Evolutionary conservation across 1,284 basidiomycete species (phyloP), one percentile per base, ranked within the genome.

Genomic region (Fomitopsis palustris): DNA sequence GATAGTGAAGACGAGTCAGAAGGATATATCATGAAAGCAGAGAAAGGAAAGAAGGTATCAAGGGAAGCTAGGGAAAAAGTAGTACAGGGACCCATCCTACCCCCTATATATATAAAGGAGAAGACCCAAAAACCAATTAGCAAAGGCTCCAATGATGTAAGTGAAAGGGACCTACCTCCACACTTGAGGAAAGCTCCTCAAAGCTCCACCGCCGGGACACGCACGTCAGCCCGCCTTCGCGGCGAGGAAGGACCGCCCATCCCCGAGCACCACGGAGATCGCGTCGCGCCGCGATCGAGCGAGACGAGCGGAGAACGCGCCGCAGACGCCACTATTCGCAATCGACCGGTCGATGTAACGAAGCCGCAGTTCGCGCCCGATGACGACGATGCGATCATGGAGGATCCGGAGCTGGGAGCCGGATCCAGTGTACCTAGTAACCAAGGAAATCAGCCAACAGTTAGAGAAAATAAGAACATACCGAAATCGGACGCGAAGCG

Each of bases 341-440:
- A 1, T 16, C 21, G 6, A 2, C 1, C 1, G 7, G 17, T 42
- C 3, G 21, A 42, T 1, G 14, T 16, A 1, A 16, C 14, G 17
- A 42, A 42, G 3, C 39, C 9, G 17, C 7, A 21, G 14, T 42
- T 42, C 3, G 39, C 9, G 1, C 16, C 21, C 1, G 3, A 42
- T 2, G 14, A 42, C 1, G 39, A 42, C 14, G 39, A 42, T 21
- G 21, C 17, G 10, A 42, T 42, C 17, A 42, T 42, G 21, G 21
- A 42, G 17, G 39, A 42, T 4, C n/a, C n/a, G n/a, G n/a, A 21
- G 17, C 2, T 10, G 1, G 6, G 21, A 17, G 3, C 10, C 5
- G 1, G 7, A 4, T 1, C 16, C 17, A 2, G 17, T 6, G 1
- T 1, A 5, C n/a, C n/a, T n/a, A n/a, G n/a, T n/a, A n/a, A 9